phyloP scores from a whole-genome alignment of 208 protist genomes.

The Herpetomonas samuelpessoai region DNA sequence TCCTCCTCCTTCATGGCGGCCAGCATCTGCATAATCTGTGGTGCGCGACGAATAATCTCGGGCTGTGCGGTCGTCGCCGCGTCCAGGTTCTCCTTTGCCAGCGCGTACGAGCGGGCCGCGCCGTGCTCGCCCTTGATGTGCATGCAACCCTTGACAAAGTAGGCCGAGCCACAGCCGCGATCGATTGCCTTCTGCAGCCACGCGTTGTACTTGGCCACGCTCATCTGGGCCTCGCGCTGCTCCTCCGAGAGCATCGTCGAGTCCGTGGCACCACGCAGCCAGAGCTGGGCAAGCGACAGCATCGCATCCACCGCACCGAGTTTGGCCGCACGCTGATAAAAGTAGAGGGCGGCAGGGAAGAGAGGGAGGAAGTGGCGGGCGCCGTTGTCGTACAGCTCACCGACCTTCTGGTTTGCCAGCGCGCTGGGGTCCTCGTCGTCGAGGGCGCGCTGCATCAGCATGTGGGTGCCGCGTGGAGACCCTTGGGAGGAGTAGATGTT shows the following conservation, averaged over 20 bases:
- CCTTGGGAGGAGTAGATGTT: constrained; percentile 78
- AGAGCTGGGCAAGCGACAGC: constrained; percentile 82
- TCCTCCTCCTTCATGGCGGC: constrained; percentile 68
- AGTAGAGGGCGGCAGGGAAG: constrained; percentile 85
- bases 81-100: constrained; percentile 77
- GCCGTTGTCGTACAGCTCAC: constrained; percentile 84
- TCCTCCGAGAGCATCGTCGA: constrained; percentile 72
- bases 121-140: constrained; percentile 85
- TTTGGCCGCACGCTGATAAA: constrained; percentile 86
- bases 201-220: constrained; percentile 70
- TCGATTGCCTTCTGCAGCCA: constrained; percentile 84
- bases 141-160: constrained; percentile 86
- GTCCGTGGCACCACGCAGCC: constrained; percentile 64
- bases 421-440: constrained; percentile 65
- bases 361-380: constrained; percentile 79
- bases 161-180: constrained; percentile 81
- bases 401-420: constrained; percentile 66
- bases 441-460: constrained; percentile 76
- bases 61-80: constrained; percentile 48
- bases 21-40: constrained; percentile 57
- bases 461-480: constrained; percentile 59
- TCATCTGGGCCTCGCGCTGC: constrained; percentile 59
- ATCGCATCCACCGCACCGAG: constrained; percentile 80
- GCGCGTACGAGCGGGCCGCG: constrained; percentile 56
- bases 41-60: constrained; percentile 63